Evolutionary conservation across 176 grass and related monocot genomes (phyloP).

Genomic region (Urochloa ruziziensis): DNA sequence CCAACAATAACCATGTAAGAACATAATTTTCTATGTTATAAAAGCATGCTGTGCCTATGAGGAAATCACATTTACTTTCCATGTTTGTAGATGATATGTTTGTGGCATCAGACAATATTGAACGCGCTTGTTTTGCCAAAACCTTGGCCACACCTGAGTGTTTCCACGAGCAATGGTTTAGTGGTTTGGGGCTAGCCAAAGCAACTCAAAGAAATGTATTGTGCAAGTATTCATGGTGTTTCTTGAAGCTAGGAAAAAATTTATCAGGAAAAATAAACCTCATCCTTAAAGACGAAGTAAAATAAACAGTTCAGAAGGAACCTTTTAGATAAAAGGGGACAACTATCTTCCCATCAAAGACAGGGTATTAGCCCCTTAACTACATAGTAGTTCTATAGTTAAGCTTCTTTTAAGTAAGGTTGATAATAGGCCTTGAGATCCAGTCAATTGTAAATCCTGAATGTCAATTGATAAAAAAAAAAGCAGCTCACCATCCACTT

Average conservation of each 20-base stretch:
- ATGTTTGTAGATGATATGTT: neutral
- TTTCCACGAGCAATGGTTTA: neutral
- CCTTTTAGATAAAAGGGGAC: neutral
- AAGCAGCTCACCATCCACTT: neutral
- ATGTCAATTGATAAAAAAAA: neutral
- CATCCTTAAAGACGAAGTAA: neutral
- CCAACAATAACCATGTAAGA: constrained; percentile 3
- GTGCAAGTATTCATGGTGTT: neutral
- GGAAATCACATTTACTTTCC: neutral
- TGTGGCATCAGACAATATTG: neutral
- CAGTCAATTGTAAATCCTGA: neutral
- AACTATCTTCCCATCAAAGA: neutral
- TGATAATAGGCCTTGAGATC: neutral
- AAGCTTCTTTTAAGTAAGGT: neutral
- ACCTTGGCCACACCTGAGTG: neutral
- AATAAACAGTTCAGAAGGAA: neutral
- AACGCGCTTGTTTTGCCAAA: neutral
- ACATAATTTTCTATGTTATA: neutral
- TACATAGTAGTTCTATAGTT: neutral
- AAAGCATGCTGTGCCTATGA: neutral
- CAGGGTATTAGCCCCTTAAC: neutral
- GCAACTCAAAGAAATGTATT: neutral
- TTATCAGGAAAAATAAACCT: neutral
- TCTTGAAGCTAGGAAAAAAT: neutral
- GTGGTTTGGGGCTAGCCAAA: neutral